These are phyloP conservation scores for Luvunga scandens DNA, from an alignment of 345 rosid species.

Conservation along the genomic window DNA sequence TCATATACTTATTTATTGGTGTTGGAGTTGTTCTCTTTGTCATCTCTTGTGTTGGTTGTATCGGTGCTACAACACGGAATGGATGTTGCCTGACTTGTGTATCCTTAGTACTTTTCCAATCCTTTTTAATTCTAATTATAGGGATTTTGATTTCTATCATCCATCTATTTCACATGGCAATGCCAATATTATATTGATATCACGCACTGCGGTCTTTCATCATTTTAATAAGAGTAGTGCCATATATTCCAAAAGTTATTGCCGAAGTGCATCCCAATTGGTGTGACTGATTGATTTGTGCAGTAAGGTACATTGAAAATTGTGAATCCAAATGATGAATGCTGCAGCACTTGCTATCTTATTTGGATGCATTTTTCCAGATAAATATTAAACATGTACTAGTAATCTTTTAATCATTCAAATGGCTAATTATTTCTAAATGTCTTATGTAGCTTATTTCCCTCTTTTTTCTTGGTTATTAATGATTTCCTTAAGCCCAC, in stretches of 20 bases:
- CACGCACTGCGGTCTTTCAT: neutral
- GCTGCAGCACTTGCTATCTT: neutral
- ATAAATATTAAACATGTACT: neutral
- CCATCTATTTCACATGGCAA: neutral
- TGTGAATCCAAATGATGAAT: neutral
- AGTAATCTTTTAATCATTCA: neutral
- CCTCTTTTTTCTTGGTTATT: constrained; percentile 5
- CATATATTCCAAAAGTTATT: neutral
- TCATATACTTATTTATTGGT: constrained; percentile 82
- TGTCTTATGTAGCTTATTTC: neutral
- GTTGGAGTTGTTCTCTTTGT: constrained; percentile 77
- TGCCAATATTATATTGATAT: neutral
- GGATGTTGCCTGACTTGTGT: constrained; percentile 96
- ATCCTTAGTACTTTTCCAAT: constrained; percentile 46
- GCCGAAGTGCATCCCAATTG: neutral
- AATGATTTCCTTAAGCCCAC: constrained; percentile 58
- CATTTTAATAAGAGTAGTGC: neutral
- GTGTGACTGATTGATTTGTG: neutral
- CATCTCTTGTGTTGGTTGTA: constrained; percentile 89
- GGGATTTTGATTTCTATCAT: neutral
- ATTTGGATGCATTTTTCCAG: neutral
- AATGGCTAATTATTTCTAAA: neutral
- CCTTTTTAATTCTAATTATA: neutral
- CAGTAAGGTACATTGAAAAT: neutral
- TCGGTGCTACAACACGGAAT: constrained; percentile 71